Evolutionary conservation across 2,329 filamentous ascomycete genomes (phyloP).

Genomic region (Drechslerella dactyloides): DNA sequence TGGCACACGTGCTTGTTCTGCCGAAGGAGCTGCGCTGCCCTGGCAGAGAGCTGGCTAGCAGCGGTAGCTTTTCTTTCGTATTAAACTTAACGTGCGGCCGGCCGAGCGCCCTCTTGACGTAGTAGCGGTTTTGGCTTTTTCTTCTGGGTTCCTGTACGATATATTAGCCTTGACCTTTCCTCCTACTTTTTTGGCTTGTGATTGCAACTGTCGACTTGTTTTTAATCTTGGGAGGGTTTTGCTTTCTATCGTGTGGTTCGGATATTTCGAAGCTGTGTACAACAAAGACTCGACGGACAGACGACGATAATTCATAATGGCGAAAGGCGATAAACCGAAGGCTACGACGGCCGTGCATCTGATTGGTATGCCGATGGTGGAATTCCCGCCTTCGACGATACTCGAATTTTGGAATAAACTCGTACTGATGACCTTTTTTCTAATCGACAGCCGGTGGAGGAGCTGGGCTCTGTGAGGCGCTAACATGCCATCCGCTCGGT

Average conservation of each 20-base stretch:
- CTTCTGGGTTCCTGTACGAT: no score
- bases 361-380: constrained; percentile 30
- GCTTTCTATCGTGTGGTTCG: no score
- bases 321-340: constrained; percentile 51
- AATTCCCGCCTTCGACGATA: background rate
- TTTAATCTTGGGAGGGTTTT: no score
- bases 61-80: constrained; percentile 18
- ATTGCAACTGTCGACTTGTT: no score
- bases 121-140: no score
- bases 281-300: no score
- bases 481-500: constrained; percentile 93
- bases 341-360: constrained; percentile 49
- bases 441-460: constrained; percentile 77
- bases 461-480: constrained; percentile 98
- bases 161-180: no score
- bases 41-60: no score
- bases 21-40: no score
- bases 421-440: constrained; percentile 49
- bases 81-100: constrained; percentile 9
- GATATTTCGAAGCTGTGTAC: no score
- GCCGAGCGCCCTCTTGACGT: no score
- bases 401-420: constrained; percentile 33
- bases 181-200: no score
- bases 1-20: background rate
- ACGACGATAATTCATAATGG: constrained; percentile 23